phyloP scores from a whole-genome alignment of 441 rosid genomes.

The Pelargonium myrrhifolium region DNA sequence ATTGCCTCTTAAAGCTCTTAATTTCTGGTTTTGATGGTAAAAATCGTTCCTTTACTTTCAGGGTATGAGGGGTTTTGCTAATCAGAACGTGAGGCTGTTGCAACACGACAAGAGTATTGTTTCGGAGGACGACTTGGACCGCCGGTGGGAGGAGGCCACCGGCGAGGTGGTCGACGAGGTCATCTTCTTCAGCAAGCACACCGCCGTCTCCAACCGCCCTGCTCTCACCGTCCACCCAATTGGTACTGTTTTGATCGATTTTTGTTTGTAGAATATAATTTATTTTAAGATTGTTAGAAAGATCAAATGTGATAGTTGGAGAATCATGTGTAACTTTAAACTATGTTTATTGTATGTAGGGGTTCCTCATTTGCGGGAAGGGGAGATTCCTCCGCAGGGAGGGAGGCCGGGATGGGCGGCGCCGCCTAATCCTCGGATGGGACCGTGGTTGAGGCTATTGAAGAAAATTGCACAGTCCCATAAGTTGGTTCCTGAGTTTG shows the following conservation, averaged over 20 bases:
- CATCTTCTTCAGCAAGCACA: constrained; percentile 74
- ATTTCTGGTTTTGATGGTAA: not conserved
- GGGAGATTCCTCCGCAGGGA: constrained; percentile 68
- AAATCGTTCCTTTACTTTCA: constrained; percentile 10
- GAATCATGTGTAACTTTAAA: not conserved
- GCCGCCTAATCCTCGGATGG: constrained; percentile 69
- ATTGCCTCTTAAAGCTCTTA: not conserved
- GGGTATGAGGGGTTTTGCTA: constrained; percentile 49
- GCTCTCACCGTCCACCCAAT: constrained; percentile 74
- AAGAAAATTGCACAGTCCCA: constrained; percentile 54
- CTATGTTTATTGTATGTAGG: constrained; percentile 27
- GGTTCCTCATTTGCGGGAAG: constrained; percentile 68
- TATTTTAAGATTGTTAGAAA: not conserved
- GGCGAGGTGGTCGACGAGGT: constrained; percentile 68
- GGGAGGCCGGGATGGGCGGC: constrained; percentile 89
- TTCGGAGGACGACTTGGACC: constrained; percentile 59
- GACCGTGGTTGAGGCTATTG: constrained; percentile 75
- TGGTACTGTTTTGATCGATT: constrained; percentile 25
- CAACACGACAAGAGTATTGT: constrained; percentile 55
- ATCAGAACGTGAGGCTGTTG: constrained; percentile 47
- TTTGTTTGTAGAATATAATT: not conserved
- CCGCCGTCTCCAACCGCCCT: constrained; percentile 72
- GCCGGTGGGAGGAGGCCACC: constrained; percentile 74
- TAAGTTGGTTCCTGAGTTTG: constrained; percentile 77
- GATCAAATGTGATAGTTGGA: not conserved